Percentiles rank a stretch among this genome's conserved stretches.
Conservation (phyloP, 352 stramenopile species). For the Thalassiosira mediterranea region DNA sequence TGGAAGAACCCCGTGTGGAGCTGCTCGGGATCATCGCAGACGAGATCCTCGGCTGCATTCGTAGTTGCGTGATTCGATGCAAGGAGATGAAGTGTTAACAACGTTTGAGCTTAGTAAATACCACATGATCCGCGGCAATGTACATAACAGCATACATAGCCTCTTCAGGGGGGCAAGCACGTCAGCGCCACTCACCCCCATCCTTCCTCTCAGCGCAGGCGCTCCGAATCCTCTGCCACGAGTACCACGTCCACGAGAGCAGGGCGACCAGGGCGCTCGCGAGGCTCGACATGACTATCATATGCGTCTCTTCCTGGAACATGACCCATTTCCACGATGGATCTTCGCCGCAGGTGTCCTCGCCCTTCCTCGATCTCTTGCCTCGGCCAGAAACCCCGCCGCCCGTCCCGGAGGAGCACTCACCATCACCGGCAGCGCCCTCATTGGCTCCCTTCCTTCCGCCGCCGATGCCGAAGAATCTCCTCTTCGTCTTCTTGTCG, state of each 20-base stretch:
- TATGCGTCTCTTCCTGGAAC: conserved; percentile 35
- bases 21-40: conserved; percentile 51
- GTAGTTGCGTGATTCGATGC: not conserved
- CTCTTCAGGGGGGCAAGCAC: too few species aligned
- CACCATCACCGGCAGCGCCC: conserved; percentile 14
- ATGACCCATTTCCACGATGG: conserved; percentile 30
- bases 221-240: not conserved
- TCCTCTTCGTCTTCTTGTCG: conserved; percentile 14
- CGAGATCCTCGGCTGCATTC: conserved; percentile 43
- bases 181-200: conserved; percentile 43
- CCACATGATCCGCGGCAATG: not conserved
- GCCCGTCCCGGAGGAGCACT: conserved; percentile 17
- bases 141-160: too few species aligned
- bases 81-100: not conserved
- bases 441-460: not conserved
- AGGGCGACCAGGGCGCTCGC: conserved; percentile 28
- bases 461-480: not conserved
- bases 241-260: conserved; percentile 44
- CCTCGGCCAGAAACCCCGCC: not conserved
- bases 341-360: too few species aligned
- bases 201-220: conserved; percentile 17
- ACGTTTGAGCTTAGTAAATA: not conserved
- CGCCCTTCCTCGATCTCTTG: not conserved
- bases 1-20: conserved; percentile 46
- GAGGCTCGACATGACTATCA: conserved; percentile 42